phyloP scores from a whole-genome alignment of 495 filamentous ascomycete species.

The Viridothelium virens region DNA sequence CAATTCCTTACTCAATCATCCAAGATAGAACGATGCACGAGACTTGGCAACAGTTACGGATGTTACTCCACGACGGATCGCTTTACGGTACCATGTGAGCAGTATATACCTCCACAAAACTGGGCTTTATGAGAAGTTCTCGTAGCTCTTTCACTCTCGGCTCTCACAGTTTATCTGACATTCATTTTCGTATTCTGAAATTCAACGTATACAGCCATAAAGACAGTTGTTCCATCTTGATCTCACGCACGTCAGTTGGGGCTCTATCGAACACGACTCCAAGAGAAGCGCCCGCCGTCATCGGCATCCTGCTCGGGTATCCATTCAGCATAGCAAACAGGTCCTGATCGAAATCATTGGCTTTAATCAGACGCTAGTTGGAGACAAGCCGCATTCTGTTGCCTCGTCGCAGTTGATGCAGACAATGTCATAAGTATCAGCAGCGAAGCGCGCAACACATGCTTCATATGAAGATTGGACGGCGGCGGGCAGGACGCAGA shows the following conservation, averaged over 20 bases:
- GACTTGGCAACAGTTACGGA: no score
- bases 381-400: slow-evolving; percentile 3
- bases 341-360: not conserved
- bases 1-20: not conserved
- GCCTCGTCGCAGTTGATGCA: slow-evolving; percentile 7
- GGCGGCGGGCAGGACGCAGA: not conserved
- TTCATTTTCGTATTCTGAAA: no score
- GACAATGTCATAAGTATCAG: slow-evolving; percentile 9
- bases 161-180: no score
- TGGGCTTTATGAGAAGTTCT: no score
- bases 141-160: no score
- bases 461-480: not conserved
- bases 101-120: no score
- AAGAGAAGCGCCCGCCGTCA: not conserved
- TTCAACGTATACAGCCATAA: not conserved
- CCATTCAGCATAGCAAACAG: not conserved
- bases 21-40: not conserved
- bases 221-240: not conserved
- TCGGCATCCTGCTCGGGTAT: not conserved
- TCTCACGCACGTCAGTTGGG: not conserved
- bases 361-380: not conserved
- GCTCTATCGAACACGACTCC: not conserved
- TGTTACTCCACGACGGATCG: no score
- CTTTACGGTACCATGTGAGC: no score
- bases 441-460: not conserved